These are phyloP conservation scores for Diaporthe sp. DNA, from an alignment of 2,329 filamentous ascomycete species.

Conservation along the genomic window DNA sequence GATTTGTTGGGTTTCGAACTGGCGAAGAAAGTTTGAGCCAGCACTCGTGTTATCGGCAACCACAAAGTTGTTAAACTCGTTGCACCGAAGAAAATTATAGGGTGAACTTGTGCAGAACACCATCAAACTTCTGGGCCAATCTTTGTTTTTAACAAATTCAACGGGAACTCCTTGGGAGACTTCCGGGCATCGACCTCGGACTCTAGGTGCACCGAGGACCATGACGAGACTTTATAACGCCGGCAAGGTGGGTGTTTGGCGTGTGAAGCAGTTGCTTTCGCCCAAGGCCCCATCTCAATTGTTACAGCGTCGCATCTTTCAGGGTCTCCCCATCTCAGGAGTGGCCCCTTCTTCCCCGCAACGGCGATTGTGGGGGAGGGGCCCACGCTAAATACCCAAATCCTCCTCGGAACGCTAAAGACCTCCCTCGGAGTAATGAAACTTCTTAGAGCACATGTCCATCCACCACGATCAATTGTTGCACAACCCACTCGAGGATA, in stretches of 20 bases:
- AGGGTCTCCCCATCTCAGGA: neutral
- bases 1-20: neutral
- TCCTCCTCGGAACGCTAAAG: neutral
- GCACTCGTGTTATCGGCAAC: neutral
- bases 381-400: neutral
- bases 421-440: constrained; percentile 7
- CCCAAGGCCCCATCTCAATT: neutral
- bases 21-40: neutral
- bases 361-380: constrained; percentile 11
- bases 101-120: neutral
- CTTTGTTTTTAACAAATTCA: neutral
- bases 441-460: neutral
- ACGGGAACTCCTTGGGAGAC: neutral
- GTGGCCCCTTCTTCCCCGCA: constrained; percentile 11
- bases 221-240: neutral
- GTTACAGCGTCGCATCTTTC: neutral
- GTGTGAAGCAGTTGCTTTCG: neutral
- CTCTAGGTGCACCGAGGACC: neutral
- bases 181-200: neutral
- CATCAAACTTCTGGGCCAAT: neutral
- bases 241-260: neutral
- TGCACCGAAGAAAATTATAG: neutral
- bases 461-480: neutral
- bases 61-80: neutral
- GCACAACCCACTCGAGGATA: neutral